Percentiles rank a stretch among this genome's conserved stretches.
These are phyloP conservation scores for Trichosporon sp. DNA, from an alignment of 1,284 basidiomycete genomes.

Conservation along the genomic window DNA sequence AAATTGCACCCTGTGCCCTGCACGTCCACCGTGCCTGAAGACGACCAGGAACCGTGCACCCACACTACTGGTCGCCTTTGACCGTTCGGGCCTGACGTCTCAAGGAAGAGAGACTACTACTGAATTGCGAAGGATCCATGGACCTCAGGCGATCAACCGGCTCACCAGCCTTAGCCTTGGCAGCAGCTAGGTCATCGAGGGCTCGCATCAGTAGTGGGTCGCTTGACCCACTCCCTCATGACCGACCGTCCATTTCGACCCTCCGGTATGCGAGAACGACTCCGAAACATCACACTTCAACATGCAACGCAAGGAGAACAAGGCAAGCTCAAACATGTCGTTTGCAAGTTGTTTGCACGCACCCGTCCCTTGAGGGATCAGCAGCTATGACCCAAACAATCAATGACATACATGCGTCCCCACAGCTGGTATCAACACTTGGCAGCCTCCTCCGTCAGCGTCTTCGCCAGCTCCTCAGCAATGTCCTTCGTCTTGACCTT, in stretches of 20 bases:
- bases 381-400: not conserved
- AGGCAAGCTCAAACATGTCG: not conserved
- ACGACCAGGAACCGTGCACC: not conserved
- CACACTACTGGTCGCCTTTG: not conserved
- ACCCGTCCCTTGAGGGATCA: no score
- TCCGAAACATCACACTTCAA: not conserved
- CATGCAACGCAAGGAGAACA: not conserved
- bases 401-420: not conserved
- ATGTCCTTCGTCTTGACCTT: conserved; percentile 60
- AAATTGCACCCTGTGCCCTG: not conserved
- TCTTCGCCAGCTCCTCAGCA: conserved; percentile 57
- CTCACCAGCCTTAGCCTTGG: no score
- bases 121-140: no score
- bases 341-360: no score
- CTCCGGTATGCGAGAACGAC: not conserved
- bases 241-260: no score
- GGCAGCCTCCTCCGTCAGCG: conserved; percentile 58
- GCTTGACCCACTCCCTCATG: not conserved
- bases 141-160: no score
- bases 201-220: not conserved
- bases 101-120: no score
- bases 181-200: not conserved
- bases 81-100: not conserved
- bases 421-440: not conserved
- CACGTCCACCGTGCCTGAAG: not conserved